Evolutionary conservation across 805 yeast genomes (phyloP).

Genomic region (Candida ficus): DNA sequence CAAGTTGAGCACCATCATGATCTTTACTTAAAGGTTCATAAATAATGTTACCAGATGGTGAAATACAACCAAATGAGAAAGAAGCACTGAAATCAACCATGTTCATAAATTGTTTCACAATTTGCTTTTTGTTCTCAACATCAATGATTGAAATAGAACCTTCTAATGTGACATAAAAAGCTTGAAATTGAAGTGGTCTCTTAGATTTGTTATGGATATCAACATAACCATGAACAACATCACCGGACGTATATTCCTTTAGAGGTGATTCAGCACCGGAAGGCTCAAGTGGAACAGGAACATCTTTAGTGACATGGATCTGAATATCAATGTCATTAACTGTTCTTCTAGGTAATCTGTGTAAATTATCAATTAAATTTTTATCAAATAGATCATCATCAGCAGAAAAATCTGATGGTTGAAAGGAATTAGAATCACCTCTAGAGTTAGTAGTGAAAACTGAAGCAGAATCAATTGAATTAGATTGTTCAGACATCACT

Average conservation of each 20-base stretch:
- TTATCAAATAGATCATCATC: slow-evolving; percentile 17
- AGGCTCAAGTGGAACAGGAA: slow-evolving; percentile 37
- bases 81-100: slow-evolving; percentile 58
- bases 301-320: slow-evolving; percentile 46
- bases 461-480: not conserved
- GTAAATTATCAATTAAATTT: slow-evolving; percentile 47
- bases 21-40: slow-evolving; percentile 41
- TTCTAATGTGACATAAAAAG: slow-evolving; percentile 50
- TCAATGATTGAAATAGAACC: slow-evolving; percentile 34
- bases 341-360: slow-evolving; percentile 34
- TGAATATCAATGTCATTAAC: slow-evolving; percentile 40
- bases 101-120: slow-evolving; percentile 44
- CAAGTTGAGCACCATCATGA: slow-evolving; percentile 43
- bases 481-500: not conserved
- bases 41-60: slow-evolving; percentile 46
- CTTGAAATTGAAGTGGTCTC: slow-evolving; percentile 50
- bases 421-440: not conserved
- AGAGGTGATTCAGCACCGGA: slow-evolving; percentile 29
- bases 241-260: slow-evolving; percentile 64
- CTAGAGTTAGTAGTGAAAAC: not conserved
- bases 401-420: not conserved
- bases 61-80: slow-evolving; percentile 46
- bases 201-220: slow-evolving; percentile 42
- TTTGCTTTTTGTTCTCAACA: slow-evolving; percentile 27
- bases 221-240: slow-evolving; percentile 55